phyloP scores from a whole-genome alignment of 805 yeast species.

The Zygoascus tannicola region DNA sequence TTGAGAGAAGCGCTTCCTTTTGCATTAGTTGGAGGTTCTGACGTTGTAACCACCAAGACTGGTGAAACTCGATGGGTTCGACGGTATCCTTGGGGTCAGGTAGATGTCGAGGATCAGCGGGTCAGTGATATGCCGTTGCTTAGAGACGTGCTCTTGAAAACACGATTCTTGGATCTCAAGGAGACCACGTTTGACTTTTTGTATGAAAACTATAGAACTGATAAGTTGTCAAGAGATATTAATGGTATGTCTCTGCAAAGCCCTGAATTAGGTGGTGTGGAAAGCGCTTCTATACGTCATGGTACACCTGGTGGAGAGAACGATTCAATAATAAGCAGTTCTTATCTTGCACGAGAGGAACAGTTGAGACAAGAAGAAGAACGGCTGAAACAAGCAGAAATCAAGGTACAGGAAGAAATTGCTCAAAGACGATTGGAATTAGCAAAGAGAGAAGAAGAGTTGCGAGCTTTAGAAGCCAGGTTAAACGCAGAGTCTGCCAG shows the following conservation, averaged over 20 bases:
- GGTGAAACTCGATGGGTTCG: slow-evolving; percentile 38
- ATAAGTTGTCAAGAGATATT: slow-evolving; percentile 60
- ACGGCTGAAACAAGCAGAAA: slow-evolving; percentile 66
- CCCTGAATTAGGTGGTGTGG: slow-evolving; percentile 5
- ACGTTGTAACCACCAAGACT: slow-evolving; percentile 38
- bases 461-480: slow-evolving; percentile 61
- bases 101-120: slow-evolving; percentile 59
- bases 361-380: slow-evolving; percentile 86
- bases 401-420: slow-evolving; percentile 80
- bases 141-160: slow-evolving; percentile 68
- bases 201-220: slow-evolving; percentile 86
- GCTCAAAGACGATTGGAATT: slow-evolving; percentile 73
- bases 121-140: slow-evolving; percentile 72
- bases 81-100: slow-evolving; percentile 52
- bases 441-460: slow-evolving; percentile 73
- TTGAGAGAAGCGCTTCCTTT: slow-evolving; percentile 47
- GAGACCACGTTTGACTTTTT: slow-evolving; percentile 80
- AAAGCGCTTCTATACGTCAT: slow-evolving; percentile 11
- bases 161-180: slow-evolving; percentile 81
- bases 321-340: slow-evolving; percentile 28
- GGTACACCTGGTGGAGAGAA: slow-evolving; percentile 3
- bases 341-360: slow-evolving; percentile 66
- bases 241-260: slow-evolving; percentile 10
- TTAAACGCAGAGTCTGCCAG: slow-evolving; percentile 8
- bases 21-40: slow-evolving; percentile 53